Conservation (phyloP, 345 rosid species). For the Corchorus capsularis region DNA sequence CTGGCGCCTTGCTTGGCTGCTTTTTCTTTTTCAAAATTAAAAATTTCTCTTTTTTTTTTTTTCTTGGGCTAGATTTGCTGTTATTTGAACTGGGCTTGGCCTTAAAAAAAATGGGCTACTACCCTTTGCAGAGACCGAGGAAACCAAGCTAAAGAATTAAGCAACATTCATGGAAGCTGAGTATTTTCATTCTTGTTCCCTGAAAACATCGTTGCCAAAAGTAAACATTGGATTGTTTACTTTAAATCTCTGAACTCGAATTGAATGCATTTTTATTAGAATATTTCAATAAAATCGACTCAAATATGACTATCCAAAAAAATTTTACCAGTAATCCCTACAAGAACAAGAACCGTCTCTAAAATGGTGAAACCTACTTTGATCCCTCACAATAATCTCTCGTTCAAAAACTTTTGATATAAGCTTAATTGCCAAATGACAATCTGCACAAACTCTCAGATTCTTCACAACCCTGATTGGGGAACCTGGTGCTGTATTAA, state of each 20-base stretch:
- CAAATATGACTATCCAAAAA: neutral
- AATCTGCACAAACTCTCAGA: constrained; percentile 82
- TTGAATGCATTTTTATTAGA: neutral
- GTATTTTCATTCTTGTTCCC: no score
- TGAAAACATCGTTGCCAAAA: no score
- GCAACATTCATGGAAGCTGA: no score
- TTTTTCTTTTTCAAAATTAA: no score
- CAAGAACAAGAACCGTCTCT: constrained; percentile 70
- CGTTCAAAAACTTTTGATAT: constrained; percentile 61
- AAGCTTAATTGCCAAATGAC: constrained; percentile 76
- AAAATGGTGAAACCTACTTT: constrained; percentile 87
- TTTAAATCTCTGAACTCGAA: neutral
- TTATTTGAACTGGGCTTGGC: no score
- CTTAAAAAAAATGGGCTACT: no score
- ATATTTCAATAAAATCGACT: neutral
- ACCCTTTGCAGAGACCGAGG: no score
- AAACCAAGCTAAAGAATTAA: no score
- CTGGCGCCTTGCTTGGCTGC: neutral
- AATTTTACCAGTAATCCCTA: constrained; percentile 63
- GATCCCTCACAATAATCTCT: constrained; percentile 76
- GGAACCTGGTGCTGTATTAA: constrained; percentile 55
- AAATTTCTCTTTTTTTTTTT: no score
- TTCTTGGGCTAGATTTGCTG: no score
- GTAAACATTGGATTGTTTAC: no score
- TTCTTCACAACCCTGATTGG: constrained; percentile 68